Conservation (phyloP, 495 filamentous ascomycete species). For the Penicillium diatomitis region DNA sequence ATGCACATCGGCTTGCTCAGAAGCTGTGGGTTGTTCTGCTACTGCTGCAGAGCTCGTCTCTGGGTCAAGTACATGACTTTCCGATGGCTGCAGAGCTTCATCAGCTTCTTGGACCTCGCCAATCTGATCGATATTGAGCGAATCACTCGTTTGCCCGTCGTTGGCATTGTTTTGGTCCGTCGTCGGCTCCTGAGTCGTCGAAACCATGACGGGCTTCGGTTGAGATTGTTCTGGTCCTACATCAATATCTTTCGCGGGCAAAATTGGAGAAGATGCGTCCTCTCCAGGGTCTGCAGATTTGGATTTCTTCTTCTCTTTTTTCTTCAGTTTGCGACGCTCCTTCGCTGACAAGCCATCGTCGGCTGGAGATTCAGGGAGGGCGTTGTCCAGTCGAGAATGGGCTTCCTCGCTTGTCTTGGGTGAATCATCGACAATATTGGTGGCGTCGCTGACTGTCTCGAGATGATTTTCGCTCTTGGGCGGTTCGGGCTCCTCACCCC, state of each 20-base stretch:
- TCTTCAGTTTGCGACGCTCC: constrained; percentile 26
- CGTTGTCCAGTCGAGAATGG: constrained; percentile 7
- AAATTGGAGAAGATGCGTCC: constrained; percentile 6
- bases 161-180: neutral
- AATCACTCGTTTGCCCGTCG: neutral
- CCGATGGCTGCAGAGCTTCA: neutral
- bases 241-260: constrained; percentile 3
- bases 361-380: constrained; percentile 3
- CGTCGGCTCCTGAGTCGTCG: no score
- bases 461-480: constrained; percentile 1
- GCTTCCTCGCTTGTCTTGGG: constrained; percentile 1
- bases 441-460: neutral
- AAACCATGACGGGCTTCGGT: neutral
- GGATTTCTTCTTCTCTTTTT: constrained; percentile 37
- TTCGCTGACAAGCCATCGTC: constrained; percentile 14
- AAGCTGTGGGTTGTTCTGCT: no score
- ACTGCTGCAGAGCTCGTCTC: no score
- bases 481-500: neutral
- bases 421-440: constrained; percentile 5
- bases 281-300: constrained; percentile 21
- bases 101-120: constrained; percentile 3
- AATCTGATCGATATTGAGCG: neutral
- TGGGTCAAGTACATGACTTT: no score
- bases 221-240: neutral
- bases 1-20: constrained; percentile 3